Conservation (phyloP, 768 basidiomycete genomes). For the Mycena kentingensis region DNA sequence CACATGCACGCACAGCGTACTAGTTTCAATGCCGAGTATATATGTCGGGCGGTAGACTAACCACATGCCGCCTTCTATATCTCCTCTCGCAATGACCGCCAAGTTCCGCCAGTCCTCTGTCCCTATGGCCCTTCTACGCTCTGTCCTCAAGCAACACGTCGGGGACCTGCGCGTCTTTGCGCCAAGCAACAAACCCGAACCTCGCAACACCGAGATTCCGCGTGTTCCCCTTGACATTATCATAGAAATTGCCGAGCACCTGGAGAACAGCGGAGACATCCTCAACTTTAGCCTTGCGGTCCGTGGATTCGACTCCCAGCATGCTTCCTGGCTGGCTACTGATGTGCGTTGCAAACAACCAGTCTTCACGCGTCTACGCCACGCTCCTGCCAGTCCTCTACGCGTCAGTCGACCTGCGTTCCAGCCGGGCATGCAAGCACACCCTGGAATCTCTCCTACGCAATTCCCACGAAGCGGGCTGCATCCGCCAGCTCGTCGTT, state of each 20-base stretch:
- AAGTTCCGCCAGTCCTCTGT: constrained; percentile 10
- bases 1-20: too few species aligned
- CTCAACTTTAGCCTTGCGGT: constrained; percentile 17
- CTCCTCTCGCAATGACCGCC: constrained; percentile 16
- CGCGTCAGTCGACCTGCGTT: constrained; percentile 19
- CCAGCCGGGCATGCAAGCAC: constrained; percentile 17
- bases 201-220: neutral
- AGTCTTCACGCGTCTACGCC: constrained; percentile 18
- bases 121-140: constrained; percentile 13
- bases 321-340: neutral
- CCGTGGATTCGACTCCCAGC: neutral
- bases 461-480: constrained; percentile 8
- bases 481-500: constrained; percentile 16
- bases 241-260: constrained; percentile 18
- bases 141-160: constrained; percentile 15
- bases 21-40: too few species aligned
- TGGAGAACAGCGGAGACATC: constrained; percentile 13
- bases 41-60: neutral
- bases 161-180: constrained; percentile 4
- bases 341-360: constrained; percentile 1
- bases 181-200: neutral
- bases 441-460: constrained; percentile 7
- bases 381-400: constrained; percentile 23
- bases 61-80: neutral
- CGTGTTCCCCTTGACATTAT: constrained; percentile 21